Base-by-base conservation (phyloP, 495 filamentous ascomycete species). In the Saxispiralis lemnorum region DNA sequence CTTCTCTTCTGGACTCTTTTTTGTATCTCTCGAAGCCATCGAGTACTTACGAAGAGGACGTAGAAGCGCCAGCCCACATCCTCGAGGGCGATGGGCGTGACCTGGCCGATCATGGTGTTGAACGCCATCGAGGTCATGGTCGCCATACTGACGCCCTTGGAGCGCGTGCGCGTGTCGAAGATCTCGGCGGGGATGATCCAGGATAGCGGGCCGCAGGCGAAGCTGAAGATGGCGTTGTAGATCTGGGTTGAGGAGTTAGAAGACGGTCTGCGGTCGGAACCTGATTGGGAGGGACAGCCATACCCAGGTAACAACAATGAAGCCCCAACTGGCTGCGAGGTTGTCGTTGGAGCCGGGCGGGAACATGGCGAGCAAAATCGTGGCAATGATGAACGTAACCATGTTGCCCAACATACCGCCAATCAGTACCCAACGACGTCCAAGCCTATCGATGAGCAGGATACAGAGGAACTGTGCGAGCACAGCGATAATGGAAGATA, bases 31-130 rank as follows among this genome's bases (percentile, higher is more conserved):
- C 3, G 18, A 15, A 11, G 24, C 5, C 5, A 28, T 4, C 5
- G 24, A 9, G n/a, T 10, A 39, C 44, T 47, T 46, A 76, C 69
- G 52, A 77, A 75, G 12, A 78, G 59, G 32, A 76, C 59, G 54
- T 78, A 79, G 47, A 69, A 73, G 46, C 71, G 69, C 65, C 72
- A 78, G n/a, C 66, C 69, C 31, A 75, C 70, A 32, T 61, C 58
- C 20, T 62, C 60, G 51, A 78, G 68, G 11, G 72, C 75, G 41
- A 77, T 75, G 1, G 71, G 72, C 0, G 66, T 54, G 10, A 79
- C 65, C 52, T 81, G 77, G 0, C 77, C 75, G 43, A 81, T 81
- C 67, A 81, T 72, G 9, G 77, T 81, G 61, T 81, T 81, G 63
- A 81, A 80, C 5, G 75, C 76, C 53, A 75, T 80, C 30, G 65